Percentiles rank a stretch among this genome's conserved stretches.
These are phyloP conservation scores for Biscutella laevigata DNA, from an alignment of 441 rosid species.

Conservation along the genomic window DNA sequence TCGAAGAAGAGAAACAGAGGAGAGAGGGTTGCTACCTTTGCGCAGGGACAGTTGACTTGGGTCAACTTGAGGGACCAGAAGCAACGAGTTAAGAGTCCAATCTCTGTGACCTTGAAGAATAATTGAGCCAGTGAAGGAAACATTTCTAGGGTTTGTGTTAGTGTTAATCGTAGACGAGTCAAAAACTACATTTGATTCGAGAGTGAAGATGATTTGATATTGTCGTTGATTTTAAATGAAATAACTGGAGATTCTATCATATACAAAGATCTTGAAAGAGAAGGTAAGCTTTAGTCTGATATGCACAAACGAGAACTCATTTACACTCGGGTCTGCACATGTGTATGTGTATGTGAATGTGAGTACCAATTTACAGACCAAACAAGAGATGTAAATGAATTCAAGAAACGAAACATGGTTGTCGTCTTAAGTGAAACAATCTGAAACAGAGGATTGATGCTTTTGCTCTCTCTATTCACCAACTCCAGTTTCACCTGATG, in stretches of 20 bases:
- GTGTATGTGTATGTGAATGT: background rate
- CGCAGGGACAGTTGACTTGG: conserved; percentile 79
- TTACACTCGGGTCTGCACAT: background rate
- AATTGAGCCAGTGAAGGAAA: conserved; percentile 6
- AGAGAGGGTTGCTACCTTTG: conserved; percentile 25
- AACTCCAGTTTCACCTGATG: conserved; percentile 46
- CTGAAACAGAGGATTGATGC: background rate
- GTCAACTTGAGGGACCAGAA: conserved; percentile 36
- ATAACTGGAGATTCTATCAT: conserved; percentile 2
- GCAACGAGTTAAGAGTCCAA: conserved; percentile 69
- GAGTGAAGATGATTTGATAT: conserved; percentile 13
- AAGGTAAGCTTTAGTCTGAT: conserved; percentile 3
- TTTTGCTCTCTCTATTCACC: conserved; percentile 27
- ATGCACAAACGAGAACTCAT: conserved; percentile 11
- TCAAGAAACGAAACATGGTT: background rate
- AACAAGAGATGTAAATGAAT: background rate
- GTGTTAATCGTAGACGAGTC: too few relatives aligned
- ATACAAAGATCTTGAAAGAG: background rate
- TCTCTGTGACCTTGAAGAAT: conserved; percentile 71
- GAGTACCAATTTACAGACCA: background rate
- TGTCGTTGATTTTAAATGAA: background rate
- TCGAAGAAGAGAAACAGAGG: conserved; percentile 39
- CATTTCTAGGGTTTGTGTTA: background rate
- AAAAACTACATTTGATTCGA: too few relatives aligned
- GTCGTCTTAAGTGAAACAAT: background rate